A percentile compares a stretch with the other conserved stretches of the same genome.
These are phyloP conservation scores for Eragrostis curvula DNA, from an alignment of 176 grass and related monocot species.

Conservation along the genomic window DNA sequence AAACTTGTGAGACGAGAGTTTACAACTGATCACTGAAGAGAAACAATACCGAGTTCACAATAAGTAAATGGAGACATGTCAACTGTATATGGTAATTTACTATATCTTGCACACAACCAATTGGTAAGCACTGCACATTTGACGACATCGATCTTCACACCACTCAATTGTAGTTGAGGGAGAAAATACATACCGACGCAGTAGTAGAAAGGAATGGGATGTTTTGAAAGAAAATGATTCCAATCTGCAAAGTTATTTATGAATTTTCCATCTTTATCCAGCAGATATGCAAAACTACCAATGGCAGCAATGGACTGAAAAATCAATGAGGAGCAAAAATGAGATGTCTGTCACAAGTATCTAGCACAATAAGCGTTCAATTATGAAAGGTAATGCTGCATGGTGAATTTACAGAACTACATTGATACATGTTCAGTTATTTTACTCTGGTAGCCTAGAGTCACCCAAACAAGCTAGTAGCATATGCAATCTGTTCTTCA, in stretches of 20 bases:
- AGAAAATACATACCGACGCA: conserved; percentile 59
- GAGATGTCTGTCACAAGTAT: not conserved
- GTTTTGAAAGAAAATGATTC: conserved; percentile 79
- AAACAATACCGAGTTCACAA: too few species aligned
- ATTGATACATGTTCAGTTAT: too few species aligned
- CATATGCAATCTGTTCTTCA: not conserved
- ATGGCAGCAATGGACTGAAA: conserved; percentile 67
- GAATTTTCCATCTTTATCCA: conserved; percentile 74
- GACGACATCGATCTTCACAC: not conserved
- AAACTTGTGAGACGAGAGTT: too few species aligned
- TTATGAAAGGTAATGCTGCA: too few species aligned
- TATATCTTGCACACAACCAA: too few species aligned
- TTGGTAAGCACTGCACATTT: not conserved
- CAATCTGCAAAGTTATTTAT: conserved; percentile 71
- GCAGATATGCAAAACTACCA: conserved; percentile 63
- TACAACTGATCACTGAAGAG: too few species aligned
- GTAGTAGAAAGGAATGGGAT: conserved; percentile 87
- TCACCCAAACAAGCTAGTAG: not conserved
- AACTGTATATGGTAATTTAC: too few species aligned
- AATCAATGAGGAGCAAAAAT: not conserved
- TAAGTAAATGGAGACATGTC: too few species aligned
- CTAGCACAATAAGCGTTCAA: too few species aligned
- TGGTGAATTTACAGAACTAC: too few species aligned
- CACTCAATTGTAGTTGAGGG: not conserved
- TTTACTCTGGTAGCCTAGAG: not conserved